Conservation (phyloP, 2,329 filamentous ascomycete genomes). For the Exophiala sp. region DNA sequence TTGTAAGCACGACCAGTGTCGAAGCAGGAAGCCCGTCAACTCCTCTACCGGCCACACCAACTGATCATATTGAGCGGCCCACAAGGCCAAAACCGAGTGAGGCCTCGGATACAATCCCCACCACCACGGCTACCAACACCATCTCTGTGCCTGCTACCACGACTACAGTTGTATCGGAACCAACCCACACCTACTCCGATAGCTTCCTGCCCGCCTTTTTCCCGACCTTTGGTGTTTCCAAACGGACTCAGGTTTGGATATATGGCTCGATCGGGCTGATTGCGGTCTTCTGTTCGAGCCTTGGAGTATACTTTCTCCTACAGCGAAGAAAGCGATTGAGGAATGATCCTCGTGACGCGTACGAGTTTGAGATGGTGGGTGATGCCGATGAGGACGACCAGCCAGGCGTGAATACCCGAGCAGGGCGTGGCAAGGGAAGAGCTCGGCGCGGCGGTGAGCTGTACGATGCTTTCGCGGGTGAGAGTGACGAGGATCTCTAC, state of each 20-base stretch:
- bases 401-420: constrained; percentile 35
- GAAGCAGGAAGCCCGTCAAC: constrained; percentile 44
- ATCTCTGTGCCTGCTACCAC: constrained; percentile 32
- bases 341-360: constrained; percentile 70
- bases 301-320: constrained; percentile 76
- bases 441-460: constrained; percentile 71
- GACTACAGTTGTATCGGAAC: constrained; percentile 27
- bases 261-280: constrained; percentile 83
- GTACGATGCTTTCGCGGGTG: constrained; percentile 95
- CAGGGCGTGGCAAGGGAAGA: constrained; percentile 46
- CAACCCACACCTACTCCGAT: constrained; percentile 37
- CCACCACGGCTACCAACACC: constrained; percentile 29
- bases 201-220: constrained; percentile 76
- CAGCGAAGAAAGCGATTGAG: constrained; percentile 70
- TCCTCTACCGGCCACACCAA: constrained; percentile 43
- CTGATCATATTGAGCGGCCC: constrained; percentile 61
- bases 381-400: constrained; percentile 64
- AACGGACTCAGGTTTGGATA: constrained; percentile 87
- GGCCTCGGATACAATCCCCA: constrained; percentile 27
- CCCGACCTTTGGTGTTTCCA: constrained; percentile 82
- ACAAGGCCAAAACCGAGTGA: constrained; percentile 53
- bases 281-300: constrained; percentile 68
- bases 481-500: constrained; percentile 64
- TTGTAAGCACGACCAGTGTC: constrained; percentile 59
- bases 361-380: constrained; percentile 90